phyloP scores from a whole-genome alignment of 129 eudicot species.

The Chrysanthemum lavandulifolium region DNA sequence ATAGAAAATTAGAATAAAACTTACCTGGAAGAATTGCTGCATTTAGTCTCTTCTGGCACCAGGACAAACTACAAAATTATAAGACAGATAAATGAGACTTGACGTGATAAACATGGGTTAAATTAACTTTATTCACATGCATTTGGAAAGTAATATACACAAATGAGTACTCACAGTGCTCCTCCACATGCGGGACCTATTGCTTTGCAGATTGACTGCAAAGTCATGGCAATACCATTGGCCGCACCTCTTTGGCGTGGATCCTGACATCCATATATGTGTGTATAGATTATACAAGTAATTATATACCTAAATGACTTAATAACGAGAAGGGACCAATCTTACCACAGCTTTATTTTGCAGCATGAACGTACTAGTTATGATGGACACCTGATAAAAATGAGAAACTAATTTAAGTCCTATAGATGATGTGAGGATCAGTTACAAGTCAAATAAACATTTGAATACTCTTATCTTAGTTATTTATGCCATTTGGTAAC shows the following conservation, averaged over 20 bases:
- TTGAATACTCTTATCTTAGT: neutral
- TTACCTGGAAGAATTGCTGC: conserved; percentile 72
- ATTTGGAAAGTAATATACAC: neutral
- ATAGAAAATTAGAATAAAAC: neutral
- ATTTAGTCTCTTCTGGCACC: conserved; percentile 62
- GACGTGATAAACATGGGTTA: neutral
- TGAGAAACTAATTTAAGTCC: neutral
- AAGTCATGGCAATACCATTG: conserved; percentile 72
- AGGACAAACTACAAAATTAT: conserved; percentile 54
- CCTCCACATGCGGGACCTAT: conserved; percentile 78
- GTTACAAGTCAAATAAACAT: conserved; percentile 1
- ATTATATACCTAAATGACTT: neutral
- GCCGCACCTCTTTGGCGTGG: conserved; percentile 96
- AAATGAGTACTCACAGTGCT: conserved; percentile 55
- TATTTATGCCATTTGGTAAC: too few species aligned
- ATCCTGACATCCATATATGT: conserved; percentile 40
- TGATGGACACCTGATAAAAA: conserved; percentile 46
- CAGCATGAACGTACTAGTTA: conserved; percentile 63
- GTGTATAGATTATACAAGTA: neutral
- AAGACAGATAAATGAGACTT: conserved; percentile 5
- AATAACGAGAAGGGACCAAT: neutral
- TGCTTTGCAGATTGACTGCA: conserved; percentile 70
- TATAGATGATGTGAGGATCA: neutral
- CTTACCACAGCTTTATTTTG: conserved; percentile 90
- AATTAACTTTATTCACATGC: neutral